phyloP scores from a whole-genome alignment of 2,329 filamentous ascomycete genomes.

The Albifimbria verrucaria region DNA sequence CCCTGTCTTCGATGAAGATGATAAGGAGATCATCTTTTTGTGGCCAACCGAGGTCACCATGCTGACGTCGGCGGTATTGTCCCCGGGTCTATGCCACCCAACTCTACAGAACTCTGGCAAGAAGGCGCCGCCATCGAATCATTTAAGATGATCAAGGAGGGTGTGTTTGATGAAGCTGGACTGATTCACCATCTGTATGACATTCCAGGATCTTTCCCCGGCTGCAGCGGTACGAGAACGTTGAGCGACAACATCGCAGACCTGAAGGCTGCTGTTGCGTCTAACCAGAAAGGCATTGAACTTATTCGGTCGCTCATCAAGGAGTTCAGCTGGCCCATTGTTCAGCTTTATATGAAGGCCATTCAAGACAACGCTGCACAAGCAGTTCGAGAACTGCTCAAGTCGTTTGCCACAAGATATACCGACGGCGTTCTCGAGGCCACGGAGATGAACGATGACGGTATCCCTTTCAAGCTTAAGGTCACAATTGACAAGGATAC shows the following conservation, averaged over 20 bases:
- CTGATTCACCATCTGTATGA: slow-evolving; percentile 55
- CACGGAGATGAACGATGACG: slow-evolving; percentile 83
- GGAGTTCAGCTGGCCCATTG: slow-evolving; percentile 73
- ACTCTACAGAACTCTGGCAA: slow-evolving; percentile 57
- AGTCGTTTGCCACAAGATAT: slow-evolving; percentile 66
- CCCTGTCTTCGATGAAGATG: slow-evolving; percentile 24
- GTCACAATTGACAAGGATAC: slow-evolving; percentile 71
- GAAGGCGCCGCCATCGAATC: slow-evolving; percentile 55
- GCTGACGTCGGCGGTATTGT: slow-evolving; percentile 55
- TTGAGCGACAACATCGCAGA: slow-evolving; percentile 82
- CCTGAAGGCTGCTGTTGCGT: slow-evolving; percentile 80
- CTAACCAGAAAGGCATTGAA: slow-evolving; percentile 80
- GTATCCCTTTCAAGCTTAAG: slow-evolving; percentile 71
- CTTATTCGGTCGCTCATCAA: slow-evolving; percentile 71
- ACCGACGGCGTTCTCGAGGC: slow-evolving; percentile 69
- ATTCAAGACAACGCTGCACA: slow-evolving; percentile 80
- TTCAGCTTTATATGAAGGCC: slow-evolving; percentile 79
- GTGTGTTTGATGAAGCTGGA: slow-evolving; percentile 40
- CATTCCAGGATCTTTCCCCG: slow-evolving; percentile 15
- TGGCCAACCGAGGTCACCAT: slow-evolving; percentile 28
- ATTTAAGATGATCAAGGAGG: slow-evolving; percentile 23
- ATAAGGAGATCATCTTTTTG: slow-evolving; percentile 29
- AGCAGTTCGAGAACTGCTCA: slow-evolving; percentile 71
- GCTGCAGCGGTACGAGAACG: slow-evolving; percentile 59
- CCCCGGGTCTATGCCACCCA: slow-evolving; percentile 72